These are phyloP conservation scores for Simmondsia chinensis DNA, from an alignment of 148 eudicot genomes.

Conservation along the genomic window DNA sequence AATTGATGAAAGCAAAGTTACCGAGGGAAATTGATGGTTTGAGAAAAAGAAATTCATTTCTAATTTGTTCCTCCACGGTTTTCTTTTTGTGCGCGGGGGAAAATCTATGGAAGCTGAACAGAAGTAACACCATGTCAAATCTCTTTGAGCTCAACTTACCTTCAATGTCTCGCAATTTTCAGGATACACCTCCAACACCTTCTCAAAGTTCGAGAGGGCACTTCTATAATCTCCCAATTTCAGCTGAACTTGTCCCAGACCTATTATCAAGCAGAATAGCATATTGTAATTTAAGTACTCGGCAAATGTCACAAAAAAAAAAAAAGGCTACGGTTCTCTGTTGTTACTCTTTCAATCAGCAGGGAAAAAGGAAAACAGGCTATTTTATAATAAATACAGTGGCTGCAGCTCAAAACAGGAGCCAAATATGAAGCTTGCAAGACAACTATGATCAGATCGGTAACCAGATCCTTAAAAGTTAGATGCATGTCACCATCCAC, in stretches of 20 bases:
- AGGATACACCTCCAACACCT: slow-evolving; percentile 92
- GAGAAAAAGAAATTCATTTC: too few species aligned
- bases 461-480: too few species aligned
- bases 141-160: slow-evolving; percentile 29
- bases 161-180: slow-evolving; percentile 89
- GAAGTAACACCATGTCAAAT: neutral
- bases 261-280: slow-evolving; percentile 33
- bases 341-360: too few species aligned
- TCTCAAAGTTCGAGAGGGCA: slow-evolving; percentile 85
- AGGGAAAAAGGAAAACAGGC: too few species aligned
- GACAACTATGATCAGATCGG: too few species aligned
- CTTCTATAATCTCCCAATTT: slow-evolving; percentile 81
- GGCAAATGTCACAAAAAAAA: neutral
- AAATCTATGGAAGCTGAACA: neutral
- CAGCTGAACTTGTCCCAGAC: slow-evolving; percentile 89
- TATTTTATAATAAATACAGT: too few species aligned
- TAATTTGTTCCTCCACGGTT: too few species aligned
- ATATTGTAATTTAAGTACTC: neutral
- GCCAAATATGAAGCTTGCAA: too few species aligned
- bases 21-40: neutral
- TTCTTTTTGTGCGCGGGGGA: too few species aligned
- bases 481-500: too few species aligned
- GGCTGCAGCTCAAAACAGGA: too few species aligned
- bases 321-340: too few species aligned
- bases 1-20: slow-evolving; percentile 4